Evolutionary conservation across 352 stramenopile species (phyloP).

Genomic region (Saprolegnia parasitica): DNA sequence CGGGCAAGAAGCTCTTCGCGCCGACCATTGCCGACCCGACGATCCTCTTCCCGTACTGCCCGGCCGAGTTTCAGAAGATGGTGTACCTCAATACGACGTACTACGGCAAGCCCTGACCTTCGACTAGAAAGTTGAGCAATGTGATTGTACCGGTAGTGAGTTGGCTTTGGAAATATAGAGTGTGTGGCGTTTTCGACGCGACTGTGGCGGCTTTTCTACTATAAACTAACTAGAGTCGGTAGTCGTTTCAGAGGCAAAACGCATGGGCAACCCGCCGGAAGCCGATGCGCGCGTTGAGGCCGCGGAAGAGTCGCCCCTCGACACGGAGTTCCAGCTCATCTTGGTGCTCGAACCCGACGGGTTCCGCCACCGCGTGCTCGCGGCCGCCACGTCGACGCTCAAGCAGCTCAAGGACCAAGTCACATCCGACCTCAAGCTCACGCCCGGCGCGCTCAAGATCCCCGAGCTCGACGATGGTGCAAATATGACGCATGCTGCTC

Average conservation of each 20-base stretch:
- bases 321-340: conserved; percentile 50
- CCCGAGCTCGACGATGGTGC: conserved; percentile 40
- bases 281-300: conserved; percentile 1
- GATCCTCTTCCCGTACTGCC: conserved; percentile 42
- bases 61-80: conserved; percentile 31
- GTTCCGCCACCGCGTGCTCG: conserved; percentile 62
- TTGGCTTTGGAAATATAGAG: too few relatives aligned
- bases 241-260: background rate
- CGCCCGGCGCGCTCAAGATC: conserved; percentile 53
- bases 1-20: conserved; percentile 35
- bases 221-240: background rate
- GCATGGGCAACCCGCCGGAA: conserved; percentile 23
- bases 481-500: conserved; percentile 1
- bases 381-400: conserved; percentile 47
- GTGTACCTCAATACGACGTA: conserved; percentile 37
- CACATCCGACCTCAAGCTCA: conserved; percentile 55
- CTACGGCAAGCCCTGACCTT: conserved; percentile 18
- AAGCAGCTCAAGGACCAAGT: conserved; percentile 49
- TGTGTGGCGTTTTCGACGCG: too few relatives aligned
- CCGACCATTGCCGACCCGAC: background rate
- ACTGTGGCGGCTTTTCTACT: too few relatives aligned
- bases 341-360: conserved; percentile 72
- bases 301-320: conserved; percentile 14
- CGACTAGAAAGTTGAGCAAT: too few relatives aligned
- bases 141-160: too few relatives aligned